A percentile compares a stretch with the other conserved stretches of the same genome.
Conservation (phyloP, 2,329 filamentous ascomycete genomes). For the Fusarium coffeatum region DNA sequence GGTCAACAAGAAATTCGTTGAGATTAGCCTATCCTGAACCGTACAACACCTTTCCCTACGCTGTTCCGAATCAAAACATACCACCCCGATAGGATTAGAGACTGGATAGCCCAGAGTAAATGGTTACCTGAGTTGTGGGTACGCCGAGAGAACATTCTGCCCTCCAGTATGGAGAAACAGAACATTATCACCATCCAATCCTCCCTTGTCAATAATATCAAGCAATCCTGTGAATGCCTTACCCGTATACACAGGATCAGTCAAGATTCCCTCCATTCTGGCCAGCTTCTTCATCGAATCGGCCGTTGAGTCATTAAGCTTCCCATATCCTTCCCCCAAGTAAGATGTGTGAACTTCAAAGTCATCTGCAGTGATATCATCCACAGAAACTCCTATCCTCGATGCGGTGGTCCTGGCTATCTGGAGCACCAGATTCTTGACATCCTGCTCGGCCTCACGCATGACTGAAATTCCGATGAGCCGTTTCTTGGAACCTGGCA, state of each 20-base stretch:
- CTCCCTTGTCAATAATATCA: neutral
- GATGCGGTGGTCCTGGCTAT: conserved; percentile 23
- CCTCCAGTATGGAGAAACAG: conserved; percentile 31
- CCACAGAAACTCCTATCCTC: conserved; percentile 10
- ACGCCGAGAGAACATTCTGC: conserved; percentile 19
- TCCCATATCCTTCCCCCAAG: conserved; percentile 21
- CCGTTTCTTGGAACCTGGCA: conserved; percentile 5
- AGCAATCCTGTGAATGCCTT: conserved; percentile 26
- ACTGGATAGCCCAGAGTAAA: neutral
- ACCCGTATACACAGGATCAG: conserved; percentile 30
- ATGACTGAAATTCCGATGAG: conserved; percentile 24
- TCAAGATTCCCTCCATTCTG: conserved; percentile 27
- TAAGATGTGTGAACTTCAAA: conserved; percentile 24
- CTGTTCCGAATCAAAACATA: neutral
- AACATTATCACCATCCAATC: conserved; percentile 10
- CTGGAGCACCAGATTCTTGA: conserved; percentile 7
- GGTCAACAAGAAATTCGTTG: neutral
- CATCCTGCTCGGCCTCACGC: neutral
- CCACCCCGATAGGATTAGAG: neutral
- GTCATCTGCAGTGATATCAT: conserved; percentile 22
- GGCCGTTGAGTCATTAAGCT: conserved; percentile 7
- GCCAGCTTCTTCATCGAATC: conserved; percentile 24
- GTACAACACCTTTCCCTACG: neutral
- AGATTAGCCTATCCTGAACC: neutral
- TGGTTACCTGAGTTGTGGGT: conserved; percentile 6